Base-by-base conservation (phyloP, 1,284 basidiomycete species). In the Fomitopsis schrenkii region DNA sequence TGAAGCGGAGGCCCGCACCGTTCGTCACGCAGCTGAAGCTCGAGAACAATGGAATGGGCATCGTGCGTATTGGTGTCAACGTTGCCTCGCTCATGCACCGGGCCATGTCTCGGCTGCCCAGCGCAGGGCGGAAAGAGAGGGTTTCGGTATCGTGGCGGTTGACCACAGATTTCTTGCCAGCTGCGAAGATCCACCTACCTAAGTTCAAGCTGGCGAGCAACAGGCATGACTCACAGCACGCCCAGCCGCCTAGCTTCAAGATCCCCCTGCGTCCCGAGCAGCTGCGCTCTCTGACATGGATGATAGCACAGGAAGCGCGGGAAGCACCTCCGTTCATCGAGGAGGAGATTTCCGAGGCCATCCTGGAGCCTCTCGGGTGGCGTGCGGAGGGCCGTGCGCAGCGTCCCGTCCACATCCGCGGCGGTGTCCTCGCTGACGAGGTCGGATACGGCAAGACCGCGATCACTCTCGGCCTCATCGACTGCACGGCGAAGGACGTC, bases 381-480 rank as follows among this genome's bases (percentile, higher is more conserved):
- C 84, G 95, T 67, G 94, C 93, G 5, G 95, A 98, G 74, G 95
- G 93, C 55, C 90, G 93, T 55, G 95, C 93, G 1, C 87, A 92
- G 67, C 79, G 95, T 26, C 83, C 87, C 0, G 83, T 94, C 58
- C 81, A 79, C 63, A 78, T 97, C 28, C 83, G 92, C 55, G 96
- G 95, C 15, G 96, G 96, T 33, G 95, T 98, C 58, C 85, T 98
- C 53, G 96, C 96, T 8, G 95, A 98, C 70, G 91, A 97, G 73
- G 95, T 98, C 66, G 95, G 96, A 56, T 98, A 98, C 71, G 95
- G 95, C 38, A 98, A 98, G 78, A 98, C 95, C 0, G 95, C 95
- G 30, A 97, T 98, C 67, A 95, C 94, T 0, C 83, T 98, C 22
- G 95, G 91, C 10, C 81, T 98, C 59, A 90, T 97, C 64, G 88